Base-by-base conservation (phyloP, 2,329 filamentous ascomycete species). In the Colletotrichum lupini region DNA sequence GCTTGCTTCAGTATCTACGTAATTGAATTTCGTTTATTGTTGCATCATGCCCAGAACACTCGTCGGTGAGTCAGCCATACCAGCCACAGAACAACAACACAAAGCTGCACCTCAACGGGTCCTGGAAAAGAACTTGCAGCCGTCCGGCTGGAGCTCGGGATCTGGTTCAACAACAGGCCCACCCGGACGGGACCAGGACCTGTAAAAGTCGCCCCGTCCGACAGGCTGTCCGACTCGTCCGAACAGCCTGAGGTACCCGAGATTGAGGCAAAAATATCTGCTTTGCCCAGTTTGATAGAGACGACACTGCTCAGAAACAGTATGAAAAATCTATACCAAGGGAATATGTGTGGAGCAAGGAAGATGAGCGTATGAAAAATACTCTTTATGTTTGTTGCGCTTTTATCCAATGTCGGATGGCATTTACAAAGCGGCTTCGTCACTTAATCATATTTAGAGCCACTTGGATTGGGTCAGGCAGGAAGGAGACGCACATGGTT, bases 191-290 rank as follows among this genome's bases (percentile, higher is more conserved):
- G 61, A 66, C 56, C 46, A 73, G 30, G 26, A 65, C 67, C 67
- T 71, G 67, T 63, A 66, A 73, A 61, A 57, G 71, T 66, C 46
- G 53, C 60, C 53, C 66, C 67, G 71, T 66, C 67, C 71, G 67
- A 73, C 61, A 70, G 67, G 71, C 59, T 60, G 71, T 66, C 67
- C 71, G 67, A 73, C 60, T 73, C 67, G 71, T 61, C 71, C 67
- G 71, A 42, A 70, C 59, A 58, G 32, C 35, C 64, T 46, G 37
- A 52, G 49, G 57, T 46, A 30, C 35, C 14, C 19, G 42, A 7
- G 57, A 60, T 42, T 42, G 37, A 42, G 37, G 22, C 4, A n/a
- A 60, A 72, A 73, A 71, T 66, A 32, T 65, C 60, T 70, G 67
- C 28, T 16, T 56, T 42, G 11, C n/a, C 7, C 57, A 5, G 24